Percentiles rank a stretch among this genome's conserved stretches.
Conservation (phyloP, 2,329 filamentous ascomycete species). For the Capronia epimyces region DNA sequence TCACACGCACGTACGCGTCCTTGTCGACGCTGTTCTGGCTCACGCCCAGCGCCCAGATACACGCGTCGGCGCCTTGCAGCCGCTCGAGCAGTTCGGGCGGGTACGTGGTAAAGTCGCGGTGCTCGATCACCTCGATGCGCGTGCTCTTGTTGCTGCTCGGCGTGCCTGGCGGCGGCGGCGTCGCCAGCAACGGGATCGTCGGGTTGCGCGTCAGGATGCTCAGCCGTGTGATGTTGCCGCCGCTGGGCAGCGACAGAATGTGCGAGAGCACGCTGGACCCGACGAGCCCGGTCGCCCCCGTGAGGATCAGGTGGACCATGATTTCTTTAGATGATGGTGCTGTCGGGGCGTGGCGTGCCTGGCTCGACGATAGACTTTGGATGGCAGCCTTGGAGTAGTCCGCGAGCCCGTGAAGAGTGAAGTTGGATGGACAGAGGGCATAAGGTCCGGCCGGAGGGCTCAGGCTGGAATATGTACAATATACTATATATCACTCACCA, state of each 20-base stretch:
- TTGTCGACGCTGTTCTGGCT: conserved; percentile 55
- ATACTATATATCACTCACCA: no score
- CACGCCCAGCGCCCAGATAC: conserved; percentile 69
- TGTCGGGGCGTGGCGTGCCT: conserved; percentile 43
- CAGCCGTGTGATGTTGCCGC: conserved; percentile 52
- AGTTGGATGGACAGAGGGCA: no score
- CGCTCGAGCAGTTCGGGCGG: conserved; percentile 52
- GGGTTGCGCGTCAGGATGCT: conserved; percentile 59
- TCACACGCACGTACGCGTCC: conserved; percentile 65
- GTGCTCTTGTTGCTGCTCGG: conserved; percentile 46
- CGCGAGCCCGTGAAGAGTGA: no score
- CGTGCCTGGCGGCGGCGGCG: conserved; percentile 57
- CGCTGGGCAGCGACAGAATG: conserved; percentile 49
- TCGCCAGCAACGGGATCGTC: conserved; percentile 30
- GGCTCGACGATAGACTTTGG: conserved; percentile 31
- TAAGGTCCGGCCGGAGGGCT: no score
- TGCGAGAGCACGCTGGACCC: conserved; percentile 57
- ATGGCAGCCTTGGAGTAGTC: no score
- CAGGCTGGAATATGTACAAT: no score
- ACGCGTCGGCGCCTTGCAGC: conserved; percentile 60
- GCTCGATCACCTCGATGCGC: conserved; percentile 61
- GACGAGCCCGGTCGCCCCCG: conserved; percentile 63
- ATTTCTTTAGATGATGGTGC: no score
- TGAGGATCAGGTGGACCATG: conserved; percentile 60
- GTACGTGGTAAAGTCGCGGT: conserved; percentile 62